A percentile compares a stretch with the other conserved stretches of the same genome.
Evolutionary conservation across 2,329 filamentous ascomycete genomes (phyloP).

Genomic region (Mollisiaceae sp.): DNA sequence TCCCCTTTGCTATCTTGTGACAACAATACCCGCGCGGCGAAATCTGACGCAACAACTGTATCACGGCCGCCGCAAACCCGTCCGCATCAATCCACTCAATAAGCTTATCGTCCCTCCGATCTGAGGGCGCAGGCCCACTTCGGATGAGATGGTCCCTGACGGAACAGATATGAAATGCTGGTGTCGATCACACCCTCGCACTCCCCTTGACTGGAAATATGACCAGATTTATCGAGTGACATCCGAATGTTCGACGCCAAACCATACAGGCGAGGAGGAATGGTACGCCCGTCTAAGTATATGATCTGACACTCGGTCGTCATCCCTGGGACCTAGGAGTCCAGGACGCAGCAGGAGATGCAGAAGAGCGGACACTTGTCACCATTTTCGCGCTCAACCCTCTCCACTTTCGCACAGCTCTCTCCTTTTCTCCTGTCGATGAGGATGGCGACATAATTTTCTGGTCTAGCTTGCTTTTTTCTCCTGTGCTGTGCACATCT

Average conservation of each 20-base stretch:
- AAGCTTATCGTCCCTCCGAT: neutral
- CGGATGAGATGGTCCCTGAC: slow-evolving; percentile 8
- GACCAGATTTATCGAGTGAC: slow-evolving; percentile 1
- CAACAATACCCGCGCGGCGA: neutral
- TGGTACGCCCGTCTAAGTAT: neutral
- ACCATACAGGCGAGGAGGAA: neutral
- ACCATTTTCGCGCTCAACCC: neutral
- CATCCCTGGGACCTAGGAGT: neutral
- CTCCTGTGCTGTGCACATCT: slow-evolving; percentile 4
- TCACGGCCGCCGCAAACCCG: slow-evolving; percentile 1
- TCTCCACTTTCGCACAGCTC: neutral
- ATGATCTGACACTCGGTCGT: neutral
- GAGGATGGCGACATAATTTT: neutral
- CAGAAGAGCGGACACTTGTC: slow-evolving; percentile 6
- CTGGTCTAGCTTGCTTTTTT: neutral
- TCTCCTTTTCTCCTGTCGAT: neutral
- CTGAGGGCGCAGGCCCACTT: neutral
- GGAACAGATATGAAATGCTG: neutral
- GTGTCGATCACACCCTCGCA: neutral
- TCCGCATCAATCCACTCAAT: neutral
- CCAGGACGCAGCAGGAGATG: neutral
- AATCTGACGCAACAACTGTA: neutral
- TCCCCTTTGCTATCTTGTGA: neutral
- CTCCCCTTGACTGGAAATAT: neutral
- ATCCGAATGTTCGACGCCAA: neutral